Conservation (phyloP, 2,329 filamentous ascomycete species). For the Hirsutella minnesotensis region DNA sequence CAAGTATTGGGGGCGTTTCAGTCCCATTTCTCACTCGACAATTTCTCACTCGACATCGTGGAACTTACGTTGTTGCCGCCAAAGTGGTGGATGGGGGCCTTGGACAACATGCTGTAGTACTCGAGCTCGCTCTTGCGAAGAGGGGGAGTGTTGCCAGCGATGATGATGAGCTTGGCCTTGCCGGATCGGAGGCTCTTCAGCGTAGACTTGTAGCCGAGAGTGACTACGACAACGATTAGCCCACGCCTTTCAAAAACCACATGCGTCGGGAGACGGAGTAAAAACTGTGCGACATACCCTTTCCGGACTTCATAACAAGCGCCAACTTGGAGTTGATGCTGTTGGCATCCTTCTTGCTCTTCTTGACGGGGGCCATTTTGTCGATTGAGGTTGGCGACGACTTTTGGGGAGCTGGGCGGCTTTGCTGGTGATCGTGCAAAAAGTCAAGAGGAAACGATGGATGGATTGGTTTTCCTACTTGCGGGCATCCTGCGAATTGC, state of each 20-base stretch:
- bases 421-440: conserved; percentile 9
- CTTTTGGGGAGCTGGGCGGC: neutral
- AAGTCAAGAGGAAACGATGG: neutral
- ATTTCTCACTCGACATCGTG: neutral
- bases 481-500: conserved; percentile 9
- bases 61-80: conserved; percentile 93
- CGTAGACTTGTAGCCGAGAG: conserved; percentile 29
- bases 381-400: conserved; percentile 23
- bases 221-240: conserved; percentile 16
- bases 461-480: conserved; percentile 8
- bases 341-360: conserved; percentile 75
- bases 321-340: conserved; percentile 51
- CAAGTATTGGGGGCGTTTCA: too few relatives aligned
- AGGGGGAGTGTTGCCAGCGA: conserved; percentile 86
- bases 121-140: conserved; percentile 96
- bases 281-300: conserved; percentile 47
- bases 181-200: conserved; percentile 85
- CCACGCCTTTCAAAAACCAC: neutral
- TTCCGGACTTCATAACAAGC: conserved; percentile 54
- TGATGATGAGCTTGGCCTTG: conserved; percentile 98
- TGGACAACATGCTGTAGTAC: conserved; percentile 87
- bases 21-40: neutral
- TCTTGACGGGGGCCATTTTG: conserved; percentile 62
- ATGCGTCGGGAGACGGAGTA: neutral
- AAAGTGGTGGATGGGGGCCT: conserved; percentile 97